Percentiles rank a stretch among this genome's conserved stretches.
Conservation (phyloP, 495 filamentous ascomycete species). For the Letharia columbiana region DNA sequence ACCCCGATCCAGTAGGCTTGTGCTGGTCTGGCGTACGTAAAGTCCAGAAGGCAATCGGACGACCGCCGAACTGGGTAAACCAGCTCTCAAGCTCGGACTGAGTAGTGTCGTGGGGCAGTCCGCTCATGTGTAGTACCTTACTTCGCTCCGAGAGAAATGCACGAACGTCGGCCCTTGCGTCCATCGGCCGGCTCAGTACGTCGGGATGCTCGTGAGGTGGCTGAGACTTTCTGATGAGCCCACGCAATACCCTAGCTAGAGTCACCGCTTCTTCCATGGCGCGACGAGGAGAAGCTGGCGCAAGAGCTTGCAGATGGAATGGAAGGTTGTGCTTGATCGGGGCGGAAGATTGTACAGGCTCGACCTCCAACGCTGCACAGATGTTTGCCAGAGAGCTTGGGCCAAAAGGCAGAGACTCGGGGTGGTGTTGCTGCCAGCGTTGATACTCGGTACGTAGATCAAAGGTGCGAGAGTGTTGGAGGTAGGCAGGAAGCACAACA, state of each 20-base stretch:
- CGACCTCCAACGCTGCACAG: slow-evolving; percentile 93
- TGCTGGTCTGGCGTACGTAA: slow-evolving; percentile 95
- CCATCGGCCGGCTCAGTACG: slow-evolving; percentile 88
- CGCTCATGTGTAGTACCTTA: slow-evolving; percentile 96
- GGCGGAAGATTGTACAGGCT: slow-evolving; percentile 90
- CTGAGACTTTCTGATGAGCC: slow-evolving; percentile 90
- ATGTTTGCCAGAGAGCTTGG: slow-evolving; percentile 93
- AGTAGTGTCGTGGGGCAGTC: slow-evolving; percentile 93
- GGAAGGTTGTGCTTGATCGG: slow-evolving; percentile 98
- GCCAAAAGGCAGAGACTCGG: slow-evolving; percentile 92
- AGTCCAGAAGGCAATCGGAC: slow-evolving; percentile 99
- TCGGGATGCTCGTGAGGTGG: slow-evolving; percentile 88
- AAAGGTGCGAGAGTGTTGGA: slow-evolving; percentile 95
- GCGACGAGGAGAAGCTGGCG: slow-evolving; percentile 90
- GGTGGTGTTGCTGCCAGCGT: slow-evolving; percentile 95
- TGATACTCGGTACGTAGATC: slow-evolving; percentile 96
- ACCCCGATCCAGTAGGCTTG: slow-evolving; percentile 94
- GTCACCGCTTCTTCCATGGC: slow-evolving; percentile 98
- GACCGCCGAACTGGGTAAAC: slow-evolving; percentile 97
- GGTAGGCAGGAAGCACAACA: slow-evolving; percentile 89
- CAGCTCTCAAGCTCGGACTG: slow-evolving; percentile 97
- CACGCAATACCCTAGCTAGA: slow-evolving; percentile 80
- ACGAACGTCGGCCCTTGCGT: slow-evolving; percentile 92
- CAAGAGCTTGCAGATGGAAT: slow-evolving; percentile 93
- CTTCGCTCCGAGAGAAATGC: slow-evolving; percentile 91